Evolutionary conservation across 176 grass and related monocot species (phyloP).

Genomic region (Eragrostis nindensis): DNA sequence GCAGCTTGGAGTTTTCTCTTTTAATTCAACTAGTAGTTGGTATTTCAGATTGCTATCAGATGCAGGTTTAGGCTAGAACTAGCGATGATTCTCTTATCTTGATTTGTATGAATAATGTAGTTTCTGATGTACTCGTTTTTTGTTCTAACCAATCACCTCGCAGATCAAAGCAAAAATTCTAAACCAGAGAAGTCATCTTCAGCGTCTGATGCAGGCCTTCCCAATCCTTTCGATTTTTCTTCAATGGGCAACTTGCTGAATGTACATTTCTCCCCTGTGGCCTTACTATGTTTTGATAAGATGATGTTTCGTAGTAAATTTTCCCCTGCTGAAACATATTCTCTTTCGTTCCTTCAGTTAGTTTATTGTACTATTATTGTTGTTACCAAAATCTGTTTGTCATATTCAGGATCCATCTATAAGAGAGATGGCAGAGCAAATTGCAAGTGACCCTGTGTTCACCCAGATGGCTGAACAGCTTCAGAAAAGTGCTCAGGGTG

Average conservation of each 20-base stretch:
- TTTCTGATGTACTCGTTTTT: not conserved
- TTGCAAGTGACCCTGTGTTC: conserved; percentile 77
- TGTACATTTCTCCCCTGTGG: conserved; percentile 44
- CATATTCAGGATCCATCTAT: conserved; percentile 88
- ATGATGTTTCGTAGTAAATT: not conserved
- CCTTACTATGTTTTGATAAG: not conserved
- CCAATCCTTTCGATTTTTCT: conserved; percentile 86
- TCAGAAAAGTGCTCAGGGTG: conserved; percentile 70
- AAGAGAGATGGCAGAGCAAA: conserved; percentile 92
- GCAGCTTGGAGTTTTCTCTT: not conserved
- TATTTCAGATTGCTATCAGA: not conserved
- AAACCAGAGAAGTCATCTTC: conserved; percentile 60
- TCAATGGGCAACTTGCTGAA: conserved; percentile 70
- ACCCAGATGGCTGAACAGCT: conserved; percentile 93
- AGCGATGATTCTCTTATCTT: not conserved
- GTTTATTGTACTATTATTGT: too few relatives aligned
- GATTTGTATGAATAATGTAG: conserved; percentile 7
- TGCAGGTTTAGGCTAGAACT: not conserved
- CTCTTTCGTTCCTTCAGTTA: not conserved
- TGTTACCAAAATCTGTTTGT: conserved; percentile 15
- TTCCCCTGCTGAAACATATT: not conserved
- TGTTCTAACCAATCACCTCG: conserved; percentile 23
- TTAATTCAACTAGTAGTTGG: not conserved
- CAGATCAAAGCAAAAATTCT: conserved; percentile 58
- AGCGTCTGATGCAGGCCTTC: conserved; percentile 37